A percentile compares a stretch with the other conserved stretches of the same genome.
Conservation (phyloP, 495 filamentous ascomycete genomes). For the Hyaloscypha variabilis region DNA sequence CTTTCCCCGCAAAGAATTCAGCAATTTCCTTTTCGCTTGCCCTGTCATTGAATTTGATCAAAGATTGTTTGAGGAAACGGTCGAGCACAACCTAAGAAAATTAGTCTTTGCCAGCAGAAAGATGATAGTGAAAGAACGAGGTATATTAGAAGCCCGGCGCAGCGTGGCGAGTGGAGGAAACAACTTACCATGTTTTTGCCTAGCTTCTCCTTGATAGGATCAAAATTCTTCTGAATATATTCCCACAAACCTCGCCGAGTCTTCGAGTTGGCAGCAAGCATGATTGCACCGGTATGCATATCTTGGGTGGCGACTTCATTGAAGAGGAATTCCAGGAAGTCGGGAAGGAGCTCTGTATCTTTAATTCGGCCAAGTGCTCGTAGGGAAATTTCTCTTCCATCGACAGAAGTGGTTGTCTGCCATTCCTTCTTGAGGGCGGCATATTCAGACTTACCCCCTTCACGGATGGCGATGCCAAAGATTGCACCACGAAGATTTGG, state of each 20-base stretch:
- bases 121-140: no score
- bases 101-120: no score
- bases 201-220: conserved; percentile 63
- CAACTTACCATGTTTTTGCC: conserved; percentile 78
- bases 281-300: conserved; percentile 75
- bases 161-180: no score
- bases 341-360: conserved; percentile 59
- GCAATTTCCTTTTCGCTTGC: conserved; percentile 68
- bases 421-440: conserved; percentile 78
- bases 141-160: no score
- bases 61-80: conserved; percentile 75
- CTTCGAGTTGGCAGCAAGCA: conserved; percentile 70
- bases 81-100: conserved; percentile 90
- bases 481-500: conserved; percentile 78
- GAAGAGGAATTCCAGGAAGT: conserved; percentile 80
- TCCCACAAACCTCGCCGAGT: conserved; percentile 76
- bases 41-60: conserved; percentile 75
- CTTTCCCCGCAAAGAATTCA: conserved; percentile 75
- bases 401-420: conserved; percentile 75
- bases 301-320: conserved; percentile 79
- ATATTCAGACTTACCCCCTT: conserved; percentile 67
- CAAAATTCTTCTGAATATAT: conserved; percentile 82
- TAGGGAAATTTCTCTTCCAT: conserved; percentile 86
- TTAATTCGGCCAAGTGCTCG: conserved; percentile 74
- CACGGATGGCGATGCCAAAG: conserved; percentile 75